These are phyloP conservation scores for Colletotrichum sidae DNA, from an alignment of 2,329 filamentous ascomycete genomes.

Conservation along the genomic window DNA sequence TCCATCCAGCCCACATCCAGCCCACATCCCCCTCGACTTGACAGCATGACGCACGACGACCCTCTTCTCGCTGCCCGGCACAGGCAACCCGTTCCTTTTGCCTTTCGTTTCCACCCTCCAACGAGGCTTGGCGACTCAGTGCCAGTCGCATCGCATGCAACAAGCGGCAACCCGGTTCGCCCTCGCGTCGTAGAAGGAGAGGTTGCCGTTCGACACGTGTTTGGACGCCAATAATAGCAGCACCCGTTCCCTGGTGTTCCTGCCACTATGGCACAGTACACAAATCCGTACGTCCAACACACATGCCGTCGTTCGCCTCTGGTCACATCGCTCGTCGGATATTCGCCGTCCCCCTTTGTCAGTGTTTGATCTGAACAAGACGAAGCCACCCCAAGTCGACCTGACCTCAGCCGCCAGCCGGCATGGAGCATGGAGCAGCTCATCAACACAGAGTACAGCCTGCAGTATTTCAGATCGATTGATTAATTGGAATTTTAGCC, in stretches of 20 bases:
- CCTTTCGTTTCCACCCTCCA: constrained; percentile 26
- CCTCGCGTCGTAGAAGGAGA: constrained; percentile 4
- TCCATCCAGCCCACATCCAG: constrained; percentile 3
- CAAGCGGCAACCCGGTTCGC: constrained; percentile 6
- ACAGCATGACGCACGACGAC: background rate
- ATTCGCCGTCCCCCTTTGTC: constrained; percentile 19
- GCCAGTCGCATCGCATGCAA: constrained; percentile 9
- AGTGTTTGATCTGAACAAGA: constrained; percentile 30
- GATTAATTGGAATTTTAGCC: constrained; percentile 6
- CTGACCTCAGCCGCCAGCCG: constrained; percentile 4
- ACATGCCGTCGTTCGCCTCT: background rate
- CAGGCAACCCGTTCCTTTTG: background rate
- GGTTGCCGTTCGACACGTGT: constrained; percentile 4
- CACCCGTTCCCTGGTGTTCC: constrained; percentile 1
- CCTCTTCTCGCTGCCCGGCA: constrained; percentile 2
- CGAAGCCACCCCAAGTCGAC: constrained; percentile 12
- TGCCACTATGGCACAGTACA: too few species aligned
- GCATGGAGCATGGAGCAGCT: constrained; percentile 14
- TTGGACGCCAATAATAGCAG: constrained; percentile 29
- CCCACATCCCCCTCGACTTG: background rate
- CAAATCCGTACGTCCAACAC: too few species aligned
- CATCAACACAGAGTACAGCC: background rate
- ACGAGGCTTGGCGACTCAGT: background rate
- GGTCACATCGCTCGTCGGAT: constrained; percentile 21
- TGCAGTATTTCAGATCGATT: background rate